Percentiles rank a stretch among this genome's conserved stretches.
Conservation (phyloP, 352 stramenopile species). For the Globisporangium cystogenes region DNA sequence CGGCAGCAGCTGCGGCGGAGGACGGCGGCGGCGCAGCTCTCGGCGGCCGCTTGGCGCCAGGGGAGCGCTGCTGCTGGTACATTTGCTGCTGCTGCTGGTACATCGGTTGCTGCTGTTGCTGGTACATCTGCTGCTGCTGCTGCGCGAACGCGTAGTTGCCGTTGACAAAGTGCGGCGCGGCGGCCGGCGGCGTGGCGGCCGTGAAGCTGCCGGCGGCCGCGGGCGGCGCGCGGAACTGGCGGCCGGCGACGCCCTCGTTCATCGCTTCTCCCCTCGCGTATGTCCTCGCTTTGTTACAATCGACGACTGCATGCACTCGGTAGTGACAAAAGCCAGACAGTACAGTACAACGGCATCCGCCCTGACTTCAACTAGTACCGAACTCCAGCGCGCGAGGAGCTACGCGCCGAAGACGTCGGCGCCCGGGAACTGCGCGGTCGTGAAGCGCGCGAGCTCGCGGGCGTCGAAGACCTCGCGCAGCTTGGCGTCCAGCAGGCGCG, state of each 20-base stretch:
- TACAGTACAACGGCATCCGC: neutral
- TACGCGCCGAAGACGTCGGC: neutral
- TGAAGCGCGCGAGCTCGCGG: slow-evolving; percentile 22
- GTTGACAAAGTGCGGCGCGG: slow-evolving; percentile 13
- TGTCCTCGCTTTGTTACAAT: neutral
- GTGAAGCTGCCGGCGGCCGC: slow-evolving; percentile 1
- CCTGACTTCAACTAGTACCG: too few relatives aligned
- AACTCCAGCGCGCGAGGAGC: too few relatives aligned
- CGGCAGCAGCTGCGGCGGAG: slow-evolving; percentile 8
- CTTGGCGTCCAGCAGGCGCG: slow-evolving; percentile 26
- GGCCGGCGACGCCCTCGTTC: slow-evolving; percentile 12
- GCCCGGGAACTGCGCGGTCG: slow-evolving; percentile 23
- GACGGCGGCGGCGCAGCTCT: neutral
- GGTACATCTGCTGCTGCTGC: slow-evolving; percentile 6
- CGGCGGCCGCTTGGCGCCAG: neutral
- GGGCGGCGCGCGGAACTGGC: slow-evolving; percentile 2
- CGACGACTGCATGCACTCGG: neutral
- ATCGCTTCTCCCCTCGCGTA: neutral
- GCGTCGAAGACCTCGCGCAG: slow-evolving; percentile 17
- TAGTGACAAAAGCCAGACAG: neutral
- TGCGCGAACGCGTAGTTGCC: slow-evolving; percentile 15
- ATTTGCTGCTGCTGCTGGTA: slow-evolving; percentile 2
- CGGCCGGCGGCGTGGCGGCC: slow-evolving; percentile 7
- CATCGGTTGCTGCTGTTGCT: slow-evolving; percentile 8
- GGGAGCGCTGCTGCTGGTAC: slow-evolving; percentile 2